A percentile compares a stretch with the other conserved stretches of the same genome.
These are phyloP conservation scores for Aspergillus heteromorphus DNA, from an alignment of 495 filamentous ascomycete species.

Conservation along the genomic window DNA sequence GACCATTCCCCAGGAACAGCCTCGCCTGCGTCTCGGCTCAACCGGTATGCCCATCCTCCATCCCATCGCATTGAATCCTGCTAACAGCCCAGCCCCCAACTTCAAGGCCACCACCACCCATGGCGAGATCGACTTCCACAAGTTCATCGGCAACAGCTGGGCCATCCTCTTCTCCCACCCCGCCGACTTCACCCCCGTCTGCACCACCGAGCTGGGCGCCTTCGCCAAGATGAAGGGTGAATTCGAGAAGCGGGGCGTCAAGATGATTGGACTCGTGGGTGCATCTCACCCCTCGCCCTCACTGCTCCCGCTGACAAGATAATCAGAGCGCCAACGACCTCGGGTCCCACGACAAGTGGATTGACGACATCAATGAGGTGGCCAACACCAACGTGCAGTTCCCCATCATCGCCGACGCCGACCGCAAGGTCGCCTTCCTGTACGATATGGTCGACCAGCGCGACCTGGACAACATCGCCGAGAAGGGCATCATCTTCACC, in stretches of 20 bases:
- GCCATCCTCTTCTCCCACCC: conserved; percentile 65
- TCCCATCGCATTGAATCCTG: background rate
- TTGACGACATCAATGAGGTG: conserved; percentile 63
- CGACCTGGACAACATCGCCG: conserved; percentile 51
- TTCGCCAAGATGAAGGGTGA: conserved; percentile 59
- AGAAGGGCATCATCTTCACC: conserved; percentile 58
- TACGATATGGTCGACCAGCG: conserved; percentile 64
- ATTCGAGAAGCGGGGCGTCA: conserved; percentile 57
- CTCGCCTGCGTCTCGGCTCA: conserved; percentile 55
- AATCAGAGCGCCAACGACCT: conserved; percentile 57
- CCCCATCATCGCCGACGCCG: conserved; percentile 65
- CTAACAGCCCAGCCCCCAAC: conserved; percentile 45
- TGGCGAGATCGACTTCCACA: conserved; percentile 61
- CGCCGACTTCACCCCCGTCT: conserved; percentile 66
- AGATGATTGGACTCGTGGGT: conserved; percentile 59
- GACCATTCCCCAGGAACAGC: conserved; percentile 44
- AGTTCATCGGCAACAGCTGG: conserved; percentile 57
- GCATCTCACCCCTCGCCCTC: background rate
- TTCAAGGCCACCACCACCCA: conserved; percentile 61
- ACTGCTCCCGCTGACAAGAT: conserved; percentile 3
- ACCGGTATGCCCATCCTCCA: conserved; percentile 27
- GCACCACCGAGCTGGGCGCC: conserved; percentile 65
- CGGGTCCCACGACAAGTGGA: conserved; percentile 55
- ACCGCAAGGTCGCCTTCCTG: conserved; percentile 57
- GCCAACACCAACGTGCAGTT: conserved; percentile 51